These are phyloP conservation scores for Alternaria brassicae DNA, from an alignment of 2,329 filamentous ascomycete species.

Conservation along the genomic window DNA sequence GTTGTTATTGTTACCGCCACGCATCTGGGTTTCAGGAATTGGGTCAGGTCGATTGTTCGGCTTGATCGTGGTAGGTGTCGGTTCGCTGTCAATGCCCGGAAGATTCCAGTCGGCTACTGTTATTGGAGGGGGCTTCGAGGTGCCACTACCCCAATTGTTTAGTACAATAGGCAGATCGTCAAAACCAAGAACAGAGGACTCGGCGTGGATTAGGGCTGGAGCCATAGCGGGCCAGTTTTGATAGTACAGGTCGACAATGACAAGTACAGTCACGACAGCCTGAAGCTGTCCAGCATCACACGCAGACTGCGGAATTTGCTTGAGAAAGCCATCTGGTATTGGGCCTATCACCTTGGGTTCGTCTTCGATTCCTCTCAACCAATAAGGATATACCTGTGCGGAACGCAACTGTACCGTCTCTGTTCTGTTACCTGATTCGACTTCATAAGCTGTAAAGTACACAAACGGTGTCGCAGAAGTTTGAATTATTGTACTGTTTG, in stretches of 20 bases:
- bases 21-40: slow-evolving; percentile 10
- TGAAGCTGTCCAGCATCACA: slow-evolving; percentile 48
- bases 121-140: slow-evolving; percentile 13
- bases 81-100: slow-evolving; percentile 4
- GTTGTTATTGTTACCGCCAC: slow-evolving; percentile 5
- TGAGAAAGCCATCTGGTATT: slow-evolving; percentile 49
- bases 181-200: slow-evolving; percentile 39
- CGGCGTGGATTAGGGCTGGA: slow-evolving; percentile 41
- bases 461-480: slow-evolving; percentile 52
- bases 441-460: slow-evolving; percentile 54
- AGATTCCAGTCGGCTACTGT: slow-evolving; percentile 26
- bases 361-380: slow-evolving; percentile 39
- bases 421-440: slow-evolving; percentile 48
- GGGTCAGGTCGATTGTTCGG: slow-evolving; percentile 7
- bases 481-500: slow-evolving; percentile 31
- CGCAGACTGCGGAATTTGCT: slow-evolving; percentile 40
- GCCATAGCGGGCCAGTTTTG: slow-evolving; percentile 19
- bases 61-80: slow-evolving; percentile 7
- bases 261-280: slow-evolving; percentile 53
- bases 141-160: slow-evolving; percentile 14
- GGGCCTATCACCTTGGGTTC: slow-evolving; percentile 36
- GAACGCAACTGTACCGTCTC: slow-evolving; percentile 44
- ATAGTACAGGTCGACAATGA: slow-evolving; percentile 53
- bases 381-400: slow-evolving; percentile 50
- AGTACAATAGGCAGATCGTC: slow-evolving; percentile 23